A percentile compares a stretch with the other conserved stretches of the same genome.
These are phyloP conservation scores for Lasiosphaeria hispida DNA, from an alignment of 495 filamentous ascomycete genomes.

Conservation along the genomic window DNA sequence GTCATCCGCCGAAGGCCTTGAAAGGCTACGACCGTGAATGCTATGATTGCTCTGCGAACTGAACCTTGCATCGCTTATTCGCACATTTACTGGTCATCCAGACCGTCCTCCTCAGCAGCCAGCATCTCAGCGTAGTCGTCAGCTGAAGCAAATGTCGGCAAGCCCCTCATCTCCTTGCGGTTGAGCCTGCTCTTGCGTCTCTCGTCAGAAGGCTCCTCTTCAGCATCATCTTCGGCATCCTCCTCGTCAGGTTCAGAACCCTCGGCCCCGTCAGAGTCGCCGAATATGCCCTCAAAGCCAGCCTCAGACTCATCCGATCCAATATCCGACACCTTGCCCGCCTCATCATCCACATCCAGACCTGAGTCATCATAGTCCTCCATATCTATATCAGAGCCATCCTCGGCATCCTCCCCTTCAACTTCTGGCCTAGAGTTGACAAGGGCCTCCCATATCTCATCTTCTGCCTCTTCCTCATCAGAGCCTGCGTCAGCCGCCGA, in stretches of 20 bases:
- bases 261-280: slow-evolving; percentile 49
- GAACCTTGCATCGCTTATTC: too few relatives aligned
- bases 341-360: slow-evolving; percentile 32
- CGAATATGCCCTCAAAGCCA: slow-evolving; percentile 38
- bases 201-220: slow-evolving; percentile 30
- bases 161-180: slow-evolving; percentile 76
- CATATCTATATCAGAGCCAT: slow-evolving; percentile 52
- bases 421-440: slow-evolving; percentile 59
- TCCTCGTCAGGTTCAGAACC: slow-evolving; percentile 32
- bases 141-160: slow-evolving; percentile 87
- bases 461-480: slow-evolving; percentile 55
- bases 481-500: slow-evolving; percentile 39
- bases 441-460: slow-evolving; percentile 92
- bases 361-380: slow-evolving; percentile 46
- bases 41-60: too few relatives aligned
- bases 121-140: slow-evolving; percentile 93
- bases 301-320: slow-evolving; percentile 39
- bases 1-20: too few relatives aligned
- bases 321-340: slow-evolving; percentile 37
- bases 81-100: slow-evolving; percentile 20
- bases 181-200: slow-evolving; percentile 55
- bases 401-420: slow-evolving; percentile 53
- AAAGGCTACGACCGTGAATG: too few relatives aligned
- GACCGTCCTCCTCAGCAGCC: slow-evolving; percentile 65
- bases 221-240: slow-evolving; percentile 27